Evolutionary conservation across 768 basidiomycete species (phyloP), one percentile per base, ranked within the genome.

Genomic region (Kwoniella botswanensis): DNA sequence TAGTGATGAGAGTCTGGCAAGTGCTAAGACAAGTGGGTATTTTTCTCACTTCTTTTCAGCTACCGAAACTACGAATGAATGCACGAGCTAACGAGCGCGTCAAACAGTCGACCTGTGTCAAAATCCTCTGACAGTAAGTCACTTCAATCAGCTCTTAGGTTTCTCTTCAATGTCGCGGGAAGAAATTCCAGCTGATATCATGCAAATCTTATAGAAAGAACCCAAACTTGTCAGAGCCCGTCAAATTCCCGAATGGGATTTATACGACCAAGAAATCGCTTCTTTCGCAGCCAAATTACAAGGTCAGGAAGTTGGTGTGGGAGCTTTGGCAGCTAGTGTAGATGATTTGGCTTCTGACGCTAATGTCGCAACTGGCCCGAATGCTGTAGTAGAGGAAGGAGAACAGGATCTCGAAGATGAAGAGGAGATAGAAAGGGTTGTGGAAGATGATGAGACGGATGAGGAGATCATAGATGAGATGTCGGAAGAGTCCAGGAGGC

Each of bases 171-270:
- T 26, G 26, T 26, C 4, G 26, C 26, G 26, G 26, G 26, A 26
- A 26, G 26, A 26, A 26, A 26, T 26, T 4, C 26, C 26, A 26
- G 26, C 26, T 26, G 26, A 26, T 26, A 26, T 26, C 26, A 26
- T 26, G 26, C 26, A 26, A 26, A 26, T 26, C 26, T 26, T 26
- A 26, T 26, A 26, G 92, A 97, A 98, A 90, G 97, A 98, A 80
- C 95, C 95, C 5, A 99, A 98, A 82, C 87, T 98, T 5, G 88
- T 90, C 3, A 89, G 97, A 24, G 97, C 97, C 3, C 89, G 95
- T 46, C 90, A 94, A 77, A 97, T 98, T 63, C 96, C 97, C 0
- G 97, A 98, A 81, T 99, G 97, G 97, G 94, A 96, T 72, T 88
- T 88, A 60, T 98, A 98, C 79, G 96, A 99, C 82, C 79, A 85